Evolutionary conservation across 768 basidiomycete species (phyloP).

Genomic region (Hygrophorus russula): DNA sequence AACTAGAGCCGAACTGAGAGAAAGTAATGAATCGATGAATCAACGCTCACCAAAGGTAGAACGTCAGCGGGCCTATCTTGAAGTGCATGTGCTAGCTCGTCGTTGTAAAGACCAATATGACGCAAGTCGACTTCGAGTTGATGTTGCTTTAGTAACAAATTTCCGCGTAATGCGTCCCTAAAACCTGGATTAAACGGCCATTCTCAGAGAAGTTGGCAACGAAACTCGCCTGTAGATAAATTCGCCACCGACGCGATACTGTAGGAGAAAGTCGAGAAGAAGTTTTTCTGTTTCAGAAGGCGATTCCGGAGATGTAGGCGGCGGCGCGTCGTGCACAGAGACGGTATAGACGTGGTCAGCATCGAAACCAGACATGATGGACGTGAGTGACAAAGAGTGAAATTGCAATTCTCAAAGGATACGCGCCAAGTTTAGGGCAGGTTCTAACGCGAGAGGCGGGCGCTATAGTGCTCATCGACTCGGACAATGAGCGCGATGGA

Average conservation of each 20-base stretch:
- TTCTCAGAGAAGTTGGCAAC: background rate
- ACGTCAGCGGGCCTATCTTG: slow-evolving; percentile 86
- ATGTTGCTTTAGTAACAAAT: slow-evolving; percentile 80
- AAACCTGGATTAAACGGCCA: slow-evolving; percentile 11
- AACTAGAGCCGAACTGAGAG: slow-evolving; percentile 39
- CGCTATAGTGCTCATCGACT: background rate
- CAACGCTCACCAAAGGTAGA: slow-evolving; percentile 61
- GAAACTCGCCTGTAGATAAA: slow-evolving; percentile 76
- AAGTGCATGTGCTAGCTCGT: slow-evolving; percentile 85
- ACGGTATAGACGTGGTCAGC: slow-evolving; percentile 73
- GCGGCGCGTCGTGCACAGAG: slow-evolving; percentile 56
- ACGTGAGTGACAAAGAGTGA: slow-evolving; percentile 9
- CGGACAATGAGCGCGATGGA: slow-evolving; percentile 55
- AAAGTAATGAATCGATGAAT: background rate
- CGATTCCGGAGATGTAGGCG: slow-evolving; percentile 49
- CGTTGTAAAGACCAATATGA: slow-evolving; percentile 75
- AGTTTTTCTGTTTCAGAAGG: slow-evolving; percentile 75
- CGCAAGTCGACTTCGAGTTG: slow-evolving; percentile 80
- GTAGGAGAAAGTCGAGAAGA: slow-evolving; percentile 76
- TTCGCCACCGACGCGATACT: slow-evolving; percentile 81
- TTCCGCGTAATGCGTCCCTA: slow-evolving; percentile 82
- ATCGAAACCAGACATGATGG: slow-evolving; percentile 80
- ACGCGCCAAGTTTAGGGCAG: slow-evolving; percentile 1
- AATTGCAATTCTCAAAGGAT: background rate
- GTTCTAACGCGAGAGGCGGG: background rate